Conservation (phyloP, 2,329 filamentous ascomycete species). For the Triangularia verruculosa region DNA sequence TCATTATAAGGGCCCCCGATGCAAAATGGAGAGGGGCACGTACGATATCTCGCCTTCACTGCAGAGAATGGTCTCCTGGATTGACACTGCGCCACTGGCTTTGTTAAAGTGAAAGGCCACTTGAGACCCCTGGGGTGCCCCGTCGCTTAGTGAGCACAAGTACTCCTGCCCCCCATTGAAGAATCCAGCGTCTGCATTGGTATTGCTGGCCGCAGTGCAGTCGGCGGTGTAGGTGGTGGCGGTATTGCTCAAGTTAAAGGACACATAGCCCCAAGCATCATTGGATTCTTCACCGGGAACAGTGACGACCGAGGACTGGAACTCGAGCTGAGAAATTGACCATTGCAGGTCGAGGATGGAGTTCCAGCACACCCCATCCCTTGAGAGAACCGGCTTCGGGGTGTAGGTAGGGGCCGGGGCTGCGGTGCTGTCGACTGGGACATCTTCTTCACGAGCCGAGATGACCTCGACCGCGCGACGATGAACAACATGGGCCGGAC, state of each 20-base stretch:
- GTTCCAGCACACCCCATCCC: constrained; percentile 15
- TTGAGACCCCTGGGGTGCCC: constrained; percentile 25
- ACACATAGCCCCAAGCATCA: constrained; percentile 44
- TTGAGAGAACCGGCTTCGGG: not conserved
- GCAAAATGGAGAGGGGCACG: constrained; percentile 29
- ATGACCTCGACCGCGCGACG: constrained; percentile 37
- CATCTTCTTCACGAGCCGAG: constrained; percentile 37
- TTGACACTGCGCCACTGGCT: constrained; percentile 35
- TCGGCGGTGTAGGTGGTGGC: constrained; percentile 35
- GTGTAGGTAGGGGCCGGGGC: not conserved
- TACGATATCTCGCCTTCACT: constrained; percentile 33
- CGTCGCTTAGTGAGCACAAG: constrained; percentile 37
- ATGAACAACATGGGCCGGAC: constrained; percentile 56
- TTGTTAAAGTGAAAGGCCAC: constrained; percentile 43
- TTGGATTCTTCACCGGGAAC: constrained; percentile 46
- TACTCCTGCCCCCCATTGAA: constrained; percentile 49
- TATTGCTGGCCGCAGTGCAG: constrained; percentile 40
- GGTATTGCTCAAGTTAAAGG: constrained; percentile 49
- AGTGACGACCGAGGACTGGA: constrained; percentile 46
- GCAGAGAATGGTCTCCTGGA: constrained; percentile 50
- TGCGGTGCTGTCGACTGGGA: not conserved
- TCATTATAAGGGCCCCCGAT: not conserved
- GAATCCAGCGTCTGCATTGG: constrained; percentile 35
- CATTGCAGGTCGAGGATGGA: constrained; percentile 34
- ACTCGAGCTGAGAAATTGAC: constrained; percentile 45